A percentile compares a stretch with the other conserved stretches of the same genome.
Evolutionary conservation across 2,329 filamentous ascomycete species (phyloP).

Genomic region (Trichoderma arundinaceum): DNA sequence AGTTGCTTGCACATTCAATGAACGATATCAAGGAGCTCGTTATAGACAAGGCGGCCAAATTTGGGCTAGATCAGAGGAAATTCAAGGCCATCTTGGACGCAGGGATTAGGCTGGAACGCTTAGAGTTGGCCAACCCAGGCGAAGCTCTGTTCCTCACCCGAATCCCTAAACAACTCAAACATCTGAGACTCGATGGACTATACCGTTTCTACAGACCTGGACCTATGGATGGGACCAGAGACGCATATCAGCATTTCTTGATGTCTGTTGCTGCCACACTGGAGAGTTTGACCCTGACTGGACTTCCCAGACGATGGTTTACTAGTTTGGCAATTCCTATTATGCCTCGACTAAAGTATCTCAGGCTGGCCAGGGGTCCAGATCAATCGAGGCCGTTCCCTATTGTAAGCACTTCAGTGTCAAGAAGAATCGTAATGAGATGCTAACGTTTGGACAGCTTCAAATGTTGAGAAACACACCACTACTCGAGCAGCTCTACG

Average conservation of each 20-base stretch:
- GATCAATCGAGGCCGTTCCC: constrained; percentile 5
- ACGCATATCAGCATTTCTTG: constrained; percentile 32
- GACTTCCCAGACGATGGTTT: constrained; percentile 35
- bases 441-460: not conserved
- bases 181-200: constrained; percentile 37
- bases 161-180: not conserved
- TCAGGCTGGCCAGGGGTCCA: constrained; percentile 30
- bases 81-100: constrained; percentile 32
- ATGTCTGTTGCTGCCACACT: constrained; percentile 36
- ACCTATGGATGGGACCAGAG: not conserved
- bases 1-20: constrained; percentile 43
- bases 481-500: constrained; percentile 12
- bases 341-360: constrained; percentile 41
- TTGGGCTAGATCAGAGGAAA: constrained; percentile 24
- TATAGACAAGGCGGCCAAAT: constrained; percentile 22
- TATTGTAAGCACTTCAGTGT: constrained; percentile 34
- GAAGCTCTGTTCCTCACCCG: constrained; percentile 35
- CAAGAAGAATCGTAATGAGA: constrained; percentile 40
- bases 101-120: constrained; percentile 34
- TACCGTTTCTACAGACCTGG: not conserved
- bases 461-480: constrained; percentile 12
- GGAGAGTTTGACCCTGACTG: constrained; percentile 37
- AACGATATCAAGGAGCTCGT: constrained; percentile 36
- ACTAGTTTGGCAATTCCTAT: constrained; percentile 29
- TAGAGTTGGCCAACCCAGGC: constrained; percentile 26